A percentile compares a stretch with the other conserved stretches of the same genome.
These are phyloP conservation scores for Zygotorulaspora danielsina DNA, from an alignment of 805 yeast species.

Conservation along the genomic window DNA sequence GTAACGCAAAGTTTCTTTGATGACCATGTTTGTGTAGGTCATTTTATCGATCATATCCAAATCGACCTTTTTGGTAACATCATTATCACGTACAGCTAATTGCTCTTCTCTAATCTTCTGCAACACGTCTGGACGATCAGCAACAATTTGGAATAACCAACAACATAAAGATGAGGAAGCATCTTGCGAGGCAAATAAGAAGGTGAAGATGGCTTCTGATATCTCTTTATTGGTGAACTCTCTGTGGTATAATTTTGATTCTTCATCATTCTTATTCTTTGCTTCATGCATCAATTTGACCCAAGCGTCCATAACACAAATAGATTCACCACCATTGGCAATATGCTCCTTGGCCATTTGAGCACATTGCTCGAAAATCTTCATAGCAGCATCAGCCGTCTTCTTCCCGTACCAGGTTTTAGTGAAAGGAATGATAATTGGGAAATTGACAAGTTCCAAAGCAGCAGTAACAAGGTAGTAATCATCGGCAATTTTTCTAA, in stretches of 20 bases:
- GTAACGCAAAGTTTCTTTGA: slow-evolving; percentile 85
- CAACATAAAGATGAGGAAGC: slow-evolving; percentile 96
- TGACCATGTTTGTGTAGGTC: slow-evolving; percentile 86
- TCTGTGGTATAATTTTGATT: slow-evolving; percentile 60
- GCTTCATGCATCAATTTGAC: slow-evolving; percentile 78
- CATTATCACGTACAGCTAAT: slow-evolving; percentile 71
- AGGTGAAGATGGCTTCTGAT: slow-evolving; percentile 94
- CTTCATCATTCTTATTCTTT: slow-evolving; percentile 43
- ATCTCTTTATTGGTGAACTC: slow-evolving; percentile 88
- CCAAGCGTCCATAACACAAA: slow-evolving; percentile 96
- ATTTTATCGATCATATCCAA: slow-evolving; percentile 77
- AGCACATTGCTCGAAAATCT: slow-evolving; percentile 83
- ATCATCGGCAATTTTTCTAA: slow-evolving; percentile 83
- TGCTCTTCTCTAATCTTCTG: slow-evolving; percentile 90
- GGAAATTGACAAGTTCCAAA: slow-evolving; percentile 94
- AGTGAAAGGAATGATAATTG: slow-evolving; percentile 91
- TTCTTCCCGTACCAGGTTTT: slow-evolving; percentile 97
- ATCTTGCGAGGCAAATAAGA: slow-evolving; percentile 95
- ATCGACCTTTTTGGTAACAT: slow-evolving; percentile 56
- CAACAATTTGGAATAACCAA: slow-evolving; percentile 95
- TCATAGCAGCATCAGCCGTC: slow-evolving; percentile 93
- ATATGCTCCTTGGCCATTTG: slow-evolving; percentile 79
- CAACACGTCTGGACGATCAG: slow-evolving; percentile 91
- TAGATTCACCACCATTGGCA: slow-evolving; percentile 69
- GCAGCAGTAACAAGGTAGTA: slow-evolving; percentile 93